Evolutionary conservation across 1,284 basidiomycete genomes (phyloP).

Genomic region (Boletus semigastroideus): DNA sequence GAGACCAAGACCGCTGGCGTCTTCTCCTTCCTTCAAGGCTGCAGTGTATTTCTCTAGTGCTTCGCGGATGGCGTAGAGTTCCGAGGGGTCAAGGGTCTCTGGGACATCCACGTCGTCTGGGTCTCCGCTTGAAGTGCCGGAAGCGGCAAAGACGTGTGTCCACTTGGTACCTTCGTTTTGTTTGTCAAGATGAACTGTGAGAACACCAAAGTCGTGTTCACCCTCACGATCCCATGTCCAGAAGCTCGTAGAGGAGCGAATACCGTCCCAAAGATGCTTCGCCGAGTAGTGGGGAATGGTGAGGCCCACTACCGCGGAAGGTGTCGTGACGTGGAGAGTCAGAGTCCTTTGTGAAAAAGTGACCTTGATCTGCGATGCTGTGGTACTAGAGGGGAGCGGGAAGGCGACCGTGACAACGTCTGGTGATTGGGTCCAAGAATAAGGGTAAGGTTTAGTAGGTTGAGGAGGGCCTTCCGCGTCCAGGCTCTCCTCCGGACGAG

Average conservation of each 20-base stretch:
- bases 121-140: constrained; percentile 35
- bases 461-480: constrained; percentile 36
- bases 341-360: constrained; percentile 65
- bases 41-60: constrained; percentile 83
- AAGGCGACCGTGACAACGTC: constrained; percentile 84
- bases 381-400: constrained; percentile 70
- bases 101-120: constrained; percentile 71
- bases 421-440: constrained; percentile 88
- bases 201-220: constrained; percentile 60
- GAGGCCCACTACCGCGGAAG: constrained; percentile 30
- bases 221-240: constrained; percentile 88
- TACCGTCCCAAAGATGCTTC: constrained; percentile 73
- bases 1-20: constrained; percentile 55
- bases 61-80: constrained; percentile 77
- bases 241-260: constrained; percentile 70
- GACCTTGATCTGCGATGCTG: constrained; percentile 64
- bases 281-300: constrained; percentile 60
- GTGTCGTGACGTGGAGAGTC: constrained; percentile 57
- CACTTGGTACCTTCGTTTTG: constrained; percentile 77
- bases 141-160: constrained; percentile 73
- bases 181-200: constrained; percentile 87
- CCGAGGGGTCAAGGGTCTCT: constrained; percentile 86
- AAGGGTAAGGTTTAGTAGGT: constrained; percentile 60
- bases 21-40: constrained; percentile 54
- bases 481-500: constrained; percentile 55